Evolutionary conservation across 2,329 filamentous ascomycete genomes (phyloP), one percentile per base, ranked within the genome.

Genomic region (Parastagonospora avenae): DNA sequence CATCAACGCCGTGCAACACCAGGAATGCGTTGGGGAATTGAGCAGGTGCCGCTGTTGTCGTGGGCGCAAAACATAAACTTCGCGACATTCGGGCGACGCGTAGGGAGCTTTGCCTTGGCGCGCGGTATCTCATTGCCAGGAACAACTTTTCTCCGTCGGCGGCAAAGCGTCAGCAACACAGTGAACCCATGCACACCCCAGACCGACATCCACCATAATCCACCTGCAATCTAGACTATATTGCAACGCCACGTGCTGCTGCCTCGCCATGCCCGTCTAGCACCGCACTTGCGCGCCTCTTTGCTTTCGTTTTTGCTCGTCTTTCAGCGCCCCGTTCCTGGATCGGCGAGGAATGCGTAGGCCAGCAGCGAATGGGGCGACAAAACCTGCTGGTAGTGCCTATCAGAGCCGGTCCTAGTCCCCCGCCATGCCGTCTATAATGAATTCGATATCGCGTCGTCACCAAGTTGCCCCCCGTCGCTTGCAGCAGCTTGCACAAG

Each of bases 41-140:
- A 32, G 27, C 29, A 28, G 44, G 16, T 40, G 50, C 35, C 30
- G 24, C 28, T 42, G 28, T 40, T 43, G 52, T 52, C 52, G 57
- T 52, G 39, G 48, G 48, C 57, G 57, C 59, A 46, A 50, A 48
- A 51, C 47, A 51, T 51, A 52, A 53, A 58, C 55, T 59, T 51
- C 46, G 54, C 48, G 45, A 37, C 16, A 52, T 48, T 54, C 49
- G 9, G 29, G 29, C 29, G 30, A 32, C 40, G 40, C 39, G 39
- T 42, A 42, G 27, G 30, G 39, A 42, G 5, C n/a, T 41, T 28
- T n/a, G 30, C 28, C 39, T 37, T 37, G 35, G 35, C 35, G 35
- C 35, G 35, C n/a, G 7, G 33, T 15, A 12, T 14, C 35, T 5
- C 19, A 24, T 24, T 24, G 19, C 19, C 19, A 24, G 19, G 19